These are phyloP conservation scores for Hansenula lynferdii DNA, from an alignment of 1,139 yeast genomes.

Conservation along the genomic window DNA sequence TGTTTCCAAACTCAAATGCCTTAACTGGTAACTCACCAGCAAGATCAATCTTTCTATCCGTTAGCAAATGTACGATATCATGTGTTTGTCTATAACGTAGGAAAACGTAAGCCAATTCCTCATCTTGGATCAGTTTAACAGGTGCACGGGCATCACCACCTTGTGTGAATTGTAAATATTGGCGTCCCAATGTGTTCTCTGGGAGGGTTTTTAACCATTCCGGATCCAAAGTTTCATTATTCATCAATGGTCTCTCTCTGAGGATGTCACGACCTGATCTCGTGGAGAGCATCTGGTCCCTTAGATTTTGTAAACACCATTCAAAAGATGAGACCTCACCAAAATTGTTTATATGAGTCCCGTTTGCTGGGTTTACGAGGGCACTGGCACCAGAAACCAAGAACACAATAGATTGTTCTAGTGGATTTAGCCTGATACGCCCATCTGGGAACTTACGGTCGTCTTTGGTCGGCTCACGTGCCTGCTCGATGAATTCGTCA, in stretches of 20 bases:
- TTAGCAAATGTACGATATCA: constrained; percentile 91
- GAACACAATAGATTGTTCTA: constrained; percentile 63
- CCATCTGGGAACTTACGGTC: constrained; percentile 30
- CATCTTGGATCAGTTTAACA: constrained; percentile 83
- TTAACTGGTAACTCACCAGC: constrained; percentile 96
- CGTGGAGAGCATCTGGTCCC: constrained; percentile 71
- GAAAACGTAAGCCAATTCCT: constrained; percentile 85
- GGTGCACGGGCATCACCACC: constrained; percentile 92
- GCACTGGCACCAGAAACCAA: constrained; percentile 82
- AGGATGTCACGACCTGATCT: constrained; percentile 73
- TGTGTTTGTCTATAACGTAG: constrained; percentile 96
- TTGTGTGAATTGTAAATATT: constrained; percentile 81
- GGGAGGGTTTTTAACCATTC: constrained; percentile 59
- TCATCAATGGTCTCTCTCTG: constrained; percentile 77
- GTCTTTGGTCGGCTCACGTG: neutral
- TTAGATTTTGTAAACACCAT: constrained; percentile 54
- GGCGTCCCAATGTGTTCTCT: constrained; percentile 68
- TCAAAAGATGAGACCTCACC: constrained; percentile 91
- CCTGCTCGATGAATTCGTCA: neutral
- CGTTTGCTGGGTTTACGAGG: constrained; percentile 68
- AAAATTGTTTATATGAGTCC: constrained; percentile 69
- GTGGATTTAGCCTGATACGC: constrained; percentile 67
- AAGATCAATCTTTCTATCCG: constrained; percentile 84
- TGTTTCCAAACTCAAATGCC: constrained; percentile 86
- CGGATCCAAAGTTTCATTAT: constrained; percentile 64